Conservation (phyloP, 352 stramenopile species). For the Phytopythium sindhum region DNA sequence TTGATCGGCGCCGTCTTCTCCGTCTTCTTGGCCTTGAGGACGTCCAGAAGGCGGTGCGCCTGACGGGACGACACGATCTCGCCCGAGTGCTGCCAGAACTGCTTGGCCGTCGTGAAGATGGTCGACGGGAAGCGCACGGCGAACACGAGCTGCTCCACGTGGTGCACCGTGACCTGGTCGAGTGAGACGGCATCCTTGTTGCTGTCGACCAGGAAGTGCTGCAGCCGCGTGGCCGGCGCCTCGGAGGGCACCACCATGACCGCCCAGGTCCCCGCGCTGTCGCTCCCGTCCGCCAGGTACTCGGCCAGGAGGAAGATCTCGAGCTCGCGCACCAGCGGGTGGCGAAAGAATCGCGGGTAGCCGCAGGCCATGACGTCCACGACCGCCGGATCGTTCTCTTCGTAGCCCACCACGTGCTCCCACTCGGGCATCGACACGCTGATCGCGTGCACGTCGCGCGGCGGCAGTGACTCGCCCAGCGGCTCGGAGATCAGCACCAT, state of each 20-base stretch:
- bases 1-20: not conserved
- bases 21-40: conserved; percentile 25
- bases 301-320: conserved; percentile 26
- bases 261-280: conserved; percentile 26
- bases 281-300: conserved; percentile 10
- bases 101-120: conserved; percentile 52
- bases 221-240: conserved; percentile 51
- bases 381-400: conserved; percentile 73
- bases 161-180: conserved; percentile 29
- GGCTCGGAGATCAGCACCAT: conserved; percentile 29
- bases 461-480: conserved; percentile 73
- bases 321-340: conserved; percentile 81
- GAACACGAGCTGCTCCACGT: conserved; percentile 47
- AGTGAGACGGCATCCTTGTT: conserved; percentile 18
- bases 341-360: conserved; percentile 93
- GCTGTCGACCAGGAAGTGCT: conserved; percentile 60
- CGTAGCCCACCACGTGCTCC: conserved; percentile 88
- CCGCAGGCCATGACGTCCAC: conserved; percentile 77
- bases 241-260: conserved; percentile 50
- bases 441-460: conserved; percentile 62
- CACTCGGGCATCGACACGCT: conserved; percentile 84
- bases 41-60: conserved; percentile 54
- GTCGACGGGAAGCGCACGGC: conserved; percentile 72
- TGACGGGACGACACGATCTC: conserved; percentile 90
- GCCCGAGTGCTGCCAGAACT: conserved; percentile 93